Evolutionary conservation across 192 early-diverging fungal species (phyloP), one percentile per base, ranked within the genome.

Genomic region (Cladochytrium replicatum): DNA sequence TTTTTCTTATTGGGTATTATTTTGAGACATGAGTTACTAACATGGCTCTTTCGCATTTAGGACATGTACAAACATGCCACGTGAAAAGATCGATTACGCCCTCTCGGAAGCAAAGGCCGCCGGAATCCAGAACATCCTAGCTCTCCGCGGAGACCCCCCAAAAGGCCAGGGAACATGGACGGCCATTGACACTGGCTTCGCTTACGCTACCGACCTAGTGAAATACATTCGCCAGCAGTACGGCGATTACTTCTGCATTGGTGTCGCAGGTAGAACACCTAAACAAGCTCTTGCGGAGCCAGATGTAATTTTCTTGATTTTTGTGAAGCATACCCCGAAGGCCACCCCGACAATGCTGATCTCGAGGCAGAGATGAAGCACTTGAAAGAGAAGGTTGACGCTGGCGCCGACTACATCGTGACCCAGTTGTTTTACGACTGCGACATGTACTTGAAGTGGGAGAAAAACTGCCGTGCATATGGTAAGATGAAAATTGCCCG

Each of bases 341-440:
- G 85, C 39, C 91, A 93, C 67, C 63, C 79, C 23, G 86, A 91
- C 45, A 83, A 80, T 49, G 60, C 74, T 19, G 70, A 81, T 50
- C 63, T 68, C 38, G 86, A 89, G 53, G 72, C 75, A 19, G 94
- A 97, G 63, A 64, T 95, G 43, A 43, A 58, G 51, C 69, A 79
- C 45, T 79, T 97, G 40, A 89, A 92, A 63, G 75, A 69, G 31
- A 97, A 97, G 72, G 71, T 86, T 40, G 89, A 95, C 29, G 86
- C 86, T 9, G 92, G 92, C 29, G 94, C 89, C 0, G 89, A 97
- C 58, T 81, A 88, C 25, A 82, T 89, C 48, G 83, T 97, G 39
- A 95, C 94, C 8, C 94, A 97, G 69, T 73, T 95, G 25, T 97
- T 97, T 58, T 97, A 87, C 72, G 94, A 97, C 57, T 77, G 82